These are phyloP conservation scores for Cicer chorassanicum DNA, from an alignment of 306 rosid genomes.

Conservation along the genomic window DNA sequence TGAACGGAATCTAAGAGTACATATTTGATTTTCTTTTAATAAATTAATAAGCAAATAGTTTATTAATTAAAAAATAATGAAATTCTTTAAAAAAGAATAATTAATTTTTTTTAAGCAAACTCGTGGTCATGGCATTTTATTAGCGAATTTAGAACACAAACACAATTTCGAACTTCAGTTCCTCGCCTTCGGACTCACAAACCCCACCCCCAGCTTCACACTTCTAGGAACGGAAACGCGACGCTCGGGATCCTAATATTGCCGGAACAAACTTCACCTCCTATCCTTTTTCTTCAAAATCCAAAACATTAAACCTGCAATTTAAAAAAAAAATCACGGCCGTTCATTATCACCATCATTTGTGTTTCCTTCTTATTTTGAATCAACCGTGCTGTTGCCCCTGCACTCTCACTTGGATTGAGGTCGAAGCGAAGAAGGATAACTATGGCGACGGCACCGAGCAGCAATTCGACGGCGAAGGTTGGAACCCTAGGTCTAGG, in stretches of 20 bases:
- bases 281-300: neutral
- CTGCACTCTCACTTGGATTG: neutral
- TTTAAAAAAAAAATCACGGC: neutral
- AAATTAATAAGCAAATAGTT: too few species aligned
- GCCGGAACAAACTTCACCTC: neutral
- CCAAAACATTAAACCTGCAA: neutral
- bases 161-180: neutral
- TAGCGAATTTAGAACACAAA: too few species aligned
- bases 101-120: too few species aligned
- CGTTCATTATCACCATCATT: neutral
- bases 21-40: too few species aligned
- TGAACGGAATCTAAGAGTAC: too few species aligned
- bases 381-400: neutral
- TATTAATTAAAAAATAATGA: too few species aligned
- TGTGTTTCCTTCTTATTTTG: neutral
- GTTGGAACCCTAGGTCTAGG: slow-evolving; percentile 31
- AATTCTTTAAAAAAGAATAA: too few species aligned
- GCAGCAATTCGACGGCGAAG: slow-evolving; percentile 33
- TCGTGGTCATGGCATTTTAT: too few species aligned
- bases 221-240: neutral
- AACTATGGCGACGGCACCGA: slow-evolving; percentile 21
- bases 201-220: too few species aligned
- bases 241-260: neutral
- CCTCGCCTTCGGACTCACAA: neutral
- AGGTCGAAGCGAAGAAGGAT: neutral